These are phyloP conservation scores for Copromyces sp. DNA, from an alignment of 495 filamentous ascomycete species.

Conservation along the genomic window DNA sequence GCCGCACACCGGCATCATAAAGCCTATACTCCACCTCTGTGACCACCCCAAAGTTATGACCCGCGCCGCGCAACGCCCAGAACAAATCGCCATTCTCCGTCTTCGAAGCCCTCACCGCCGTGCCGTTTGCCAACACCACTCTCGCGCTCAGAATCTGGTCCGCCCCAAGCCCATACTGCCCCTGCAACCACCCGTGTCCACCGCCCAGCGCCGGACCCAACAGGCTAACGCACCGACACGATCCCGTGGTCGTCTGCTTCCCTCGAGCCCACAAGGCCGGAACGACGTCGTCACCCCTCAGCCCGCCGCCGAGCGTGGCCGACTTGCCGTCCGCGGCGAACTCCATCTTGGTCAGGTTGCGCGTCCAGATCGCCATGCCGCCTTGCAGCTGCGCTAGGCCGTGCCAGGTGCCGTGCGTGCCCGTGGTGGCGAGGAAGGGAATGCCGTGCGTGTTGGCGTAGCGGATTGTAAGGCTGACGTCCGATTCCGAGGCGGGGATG, in stretches of 20 bases:
- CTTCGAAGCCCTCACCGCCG: slow-evolving; percentile 20
- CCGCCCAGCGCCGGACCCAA: slow-evolving; percentile 48
- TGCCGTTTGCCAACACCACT: slow-evolving; percentile 47
- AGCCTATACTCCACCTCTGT: slow-evolving; percentile 35
- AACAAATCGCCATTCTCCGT: slow-evolving; percentile 37
- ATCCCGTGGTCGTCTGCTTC: slow-evolving; percentile 38
- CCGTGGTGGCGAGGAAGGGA: slow-evolving; percentile 40
- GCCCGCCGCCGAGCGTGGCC: slow-evolving; percentile 41
- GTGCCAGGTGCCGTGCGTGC: slow-evolving; percentile 33
- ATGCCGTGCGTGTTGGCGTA: slow-evolving; percentile 34
- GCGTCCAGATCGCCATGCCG: slow-evolving; percentile 39
- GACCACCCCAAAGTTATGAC: slow-evolving; percentile 55
- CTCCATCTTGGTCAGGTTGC: slow-evolving; percentile 30
- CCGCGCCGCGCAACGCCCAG: slow-evolving; percentile 49
- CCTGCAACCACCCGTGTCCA: slow-evolving; percentile 49
- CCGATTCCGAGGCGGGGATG: slow-evolving; percentile 37
- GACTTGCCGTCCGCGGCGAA: slow-evolving; percentile 33
- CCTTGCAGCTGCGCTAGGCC: slow-evolving; percentile 29
- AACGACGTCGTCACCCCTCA: slow-evolving; percentile 18
- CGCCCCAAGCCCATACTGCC: slow-evolving; percentile 44
- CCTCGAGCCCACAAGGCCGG: slow-evolving; percentile 21
- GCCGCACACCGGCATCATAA: slow-evolving; percentile 30
- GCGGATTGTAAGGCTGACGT: slow-evolving; percentile 38
- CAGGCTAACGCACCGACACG: slow-evolving; percentile 42
- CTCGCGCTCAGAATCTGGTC: slow-evolving; percentile 45